Conservation (phyloP, 208 protist species). For the Endotrypanum monterogeii region DNA sequence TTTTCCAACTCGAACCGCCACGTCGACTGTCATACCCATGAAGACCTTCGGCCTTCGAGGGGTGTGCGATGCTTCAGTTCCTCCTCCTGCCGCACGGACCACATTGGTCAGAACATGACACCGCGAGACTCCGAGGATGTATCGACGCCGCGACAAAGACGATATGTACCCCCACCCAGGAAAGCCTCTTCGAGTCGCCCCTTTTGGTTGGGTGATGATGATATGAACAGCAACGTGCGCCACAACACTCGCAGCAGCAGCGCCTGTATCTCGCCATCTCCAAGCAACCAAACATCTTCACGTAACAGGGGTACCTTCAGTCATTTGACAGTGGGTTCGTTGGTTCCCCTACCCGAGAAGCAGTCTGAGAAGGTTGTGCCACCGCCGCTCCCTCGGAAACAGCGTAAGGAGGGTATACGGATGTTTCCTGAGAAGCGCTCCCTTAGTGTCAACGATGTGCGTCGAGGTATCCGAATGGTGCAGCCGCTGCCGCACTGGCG, state of each 20-base stretch:
- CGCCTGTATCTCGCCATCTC: background rate
- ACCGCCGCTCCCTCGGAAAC: conserved; percentile 52
- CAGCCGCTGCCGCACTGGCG: conserved; percentile 60
- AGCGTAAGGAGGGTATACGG: conserved; percentile 41
- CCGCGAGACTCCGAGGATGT: conserved; percentile 16
- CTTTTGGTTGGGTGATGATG: conserved; percentile 28
- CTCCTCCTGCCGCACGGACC: conserved; percentile 18
- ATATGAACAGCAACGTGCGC: background rate
- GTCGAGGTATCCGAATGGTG: conserved; percentile 62
- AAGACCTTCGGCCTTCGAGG: conserved; percentile 8
- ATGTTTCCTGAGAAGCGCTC: conserved; percentile 49
- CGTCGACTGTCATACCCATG: conserved; percentile 9
- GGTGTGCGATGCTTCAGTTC: conserved; percentile 15
- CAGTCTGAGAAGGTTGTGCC: conserved; percentile 40
- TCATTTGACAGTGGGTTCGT: conserved; percentile 51
- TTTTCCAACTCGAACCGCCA: conserved; percentile 22
- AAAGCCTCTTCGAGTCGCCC: conserved; percentile 13
- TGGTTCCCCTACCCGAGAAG: conserved; percentile 54
- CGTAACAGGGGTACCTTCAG: conserved; percentile 19
- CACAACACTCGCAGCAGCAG: background rate
- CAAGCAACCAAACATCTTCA: conserved; percentile 2
- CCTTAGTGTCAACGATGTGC: conserved; percentile 36
- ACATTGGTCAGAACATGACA: conserved; percentile 41
- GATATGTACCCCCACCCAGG: conserved; percentile 33
- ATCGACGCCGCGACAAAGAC: conserved; percentile 31